Conservation (phyloP, 495 filamentous ascomycete genomes). For the Penicillium simplicissimum region DNA sequence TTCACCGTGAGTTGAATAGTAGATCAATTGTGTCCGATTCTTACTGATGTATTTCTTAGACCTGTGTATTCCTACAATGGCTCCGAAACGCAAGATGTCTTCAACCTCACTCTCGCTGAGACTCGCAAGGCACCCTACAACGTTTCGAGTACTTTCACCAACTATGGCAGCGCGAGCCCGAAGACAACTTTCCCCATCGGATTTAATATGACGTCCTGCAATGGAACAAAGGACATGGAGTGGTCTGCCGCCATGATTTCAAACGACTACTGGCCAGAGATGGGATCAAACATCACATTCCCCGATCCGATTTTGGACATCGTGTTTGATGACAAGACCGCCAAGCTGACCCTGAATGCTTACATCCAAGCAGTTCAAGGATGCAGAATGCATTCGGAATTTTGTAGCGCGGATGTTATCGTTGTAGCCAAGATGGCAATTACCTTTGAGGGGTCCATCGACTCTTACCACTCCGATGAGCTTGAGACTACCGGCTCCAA, state of each 20-base stretch:
- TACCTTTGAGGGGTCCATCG: conserved; percentile 3
- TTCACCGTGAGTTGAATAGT: not conserved
- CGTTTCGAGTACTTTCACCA: not conserved
- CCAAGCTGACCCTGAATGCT: not conserved
- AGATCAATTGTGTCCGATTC: not conserved
- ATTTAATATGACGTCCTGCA: conserved; percentile 5
- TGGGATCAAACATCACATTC: not conserved
- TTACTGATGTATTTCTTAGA: not conserved
- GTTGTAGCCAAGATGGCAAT: not conserved
- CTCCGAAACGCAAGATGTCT: not conserved
- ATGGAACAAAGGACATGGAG: not conserved
- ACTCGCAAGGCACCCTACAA: conserved; percentile 4
- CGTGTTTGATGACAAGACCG: conserved; percentile 3
- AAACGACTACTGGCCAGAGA: not conserved
- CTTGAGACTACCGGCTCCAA: conserved; percentile 8
- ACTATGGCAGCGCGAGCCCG: not conserved
- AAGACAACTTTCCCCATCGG: not conserved
- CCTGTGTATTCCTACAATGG: not conserved
- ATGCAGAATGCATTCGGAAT: not conserved
- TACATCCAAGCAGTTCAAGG: not conserved
- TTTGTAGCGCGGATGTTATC: not conserved
- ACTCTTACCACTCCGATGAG: conserved; percentile 19
- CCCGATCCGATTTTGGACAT: conserved; percentile 4
- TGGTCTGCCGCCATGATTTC: not conserved
- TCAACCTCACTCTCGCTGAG: conserved; percentile 3